phyloP scores from a whole-genome alignment of 805 yeast species.

The Cyberlindnera sargentensis region DNA sequence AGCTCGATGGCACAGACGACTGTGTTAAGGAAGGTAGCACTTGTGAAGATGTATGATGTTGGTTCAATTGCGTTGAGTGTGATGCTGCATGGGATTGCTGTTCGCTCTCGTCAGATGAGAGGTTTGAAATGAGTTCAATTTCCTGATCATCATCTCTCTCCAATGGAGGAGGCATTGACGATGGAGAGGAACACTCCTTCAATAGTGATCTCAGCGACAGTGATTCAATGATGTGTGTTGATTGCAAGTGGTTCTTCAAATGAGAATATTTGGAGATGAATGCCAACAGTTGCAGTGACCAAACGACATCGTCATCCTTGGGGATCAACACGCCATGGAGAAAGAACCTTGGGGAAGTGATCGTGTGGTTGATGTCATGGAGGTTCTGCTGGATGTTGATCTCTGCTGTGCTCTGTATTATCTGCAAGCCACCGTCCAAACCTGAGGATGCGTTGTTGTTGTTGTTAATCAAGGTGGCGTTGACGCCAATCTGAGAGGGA shows the following conservation, averaged over 20 bases:
- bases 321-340: conserved; percentile 75
- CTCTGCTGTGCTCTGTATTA: conserved; percentile 6
- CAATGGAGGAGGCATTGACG: conserved; percentile 9
- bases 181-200: conserved; percentile 21
- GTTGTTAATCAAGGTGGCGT: background rate
- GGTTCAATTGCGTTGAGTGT: conserved; percentile 1
- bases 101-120: conserved; percentile 16
- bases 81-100: conserved; percentile 3
- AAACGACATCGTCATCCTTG: conserved; percentile 85
- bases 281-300: conserved; percentile 89
- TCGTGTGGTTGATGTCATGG: conserved; percentile 20
- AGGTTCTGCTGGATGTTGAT: conserved; percentile 7
- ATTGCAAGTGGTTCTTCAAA: conserved; percentile 66
- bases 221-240: conserved; percentile 66
- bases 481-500: too few relatives aligned
- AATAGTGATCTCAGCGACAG: conserved; percentile 44
- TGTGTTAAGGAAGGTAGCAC: background rate
- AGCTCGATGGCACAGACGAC: conserved; percentile 3
- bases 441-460: background rate
- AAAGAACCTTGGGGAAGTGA: conserved; percentile 45
- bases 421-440: background rate
- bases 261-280: conserved; percentile 88
- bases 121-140: conserved; percentile 25
- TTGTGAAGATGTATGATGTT: conserved; percentile 2
- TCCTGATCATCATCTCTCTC: conserved; percentile 38